phyloP scores from a whole-genome alignment of 129 eudicot genomes.

The Kitagawia praeruptora region DNA sequence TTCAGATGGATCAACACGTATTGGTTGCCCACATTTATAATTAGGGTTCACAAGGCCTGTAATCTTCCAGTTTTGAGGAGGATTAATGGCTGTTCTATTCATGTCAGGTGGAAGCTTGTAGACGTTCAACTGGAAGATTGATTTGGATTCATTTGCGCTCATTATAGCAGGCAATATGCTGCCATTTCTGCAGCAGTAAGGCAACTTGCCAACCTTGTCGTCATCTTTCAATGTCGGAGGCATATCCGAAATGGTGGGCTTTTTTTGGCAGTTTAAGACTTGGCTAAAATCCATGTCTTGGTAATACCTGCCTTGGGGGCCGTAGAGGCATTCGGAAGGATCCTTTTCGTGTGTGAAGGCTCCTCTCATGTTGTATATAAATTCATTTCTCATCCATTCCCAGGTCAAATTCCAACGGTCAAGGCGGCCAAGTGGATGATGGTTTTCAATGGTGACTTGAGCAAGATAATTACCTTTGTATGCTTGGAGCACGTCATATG shows the following conservation, averaged over 20 bases:
- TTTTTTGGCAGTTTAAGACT: constrained; percentile 56
- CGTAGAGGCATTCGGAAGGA: constrained; percentile 63
- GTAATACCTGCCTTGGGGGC: constrained; percentile 64
- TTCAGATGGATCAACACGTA: constrained; percentile 54
- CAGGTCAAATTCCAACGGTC: constrained; percentile 94
- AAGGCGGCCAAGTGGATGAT: constrained; percentile 83
- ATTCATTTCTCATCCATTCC: constrained; percentile 97
- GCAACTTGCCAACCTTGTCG: constrained; percentile 64
- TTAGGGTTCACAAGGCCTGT: constrained; percentile 52
- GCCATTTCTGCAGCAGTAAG: constrained; percentile 76
- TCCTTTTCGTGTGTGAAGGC: constrained; percentile 66
- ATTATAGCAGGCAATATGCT: constrained; percentile 47
- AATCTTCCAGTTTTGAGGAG: constrained; percentile 83
- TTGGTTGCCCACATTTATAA: constrained; percentile 64
- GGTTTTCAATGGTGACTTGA: constrained; percentile 78
- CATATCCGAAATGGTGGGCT: constrained; percentile 63
- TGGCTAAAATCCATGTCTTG: constrained; percentile 58
- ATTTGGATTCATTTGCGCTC: constrained; percentile 46
- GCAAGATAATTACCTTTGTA: constrained; percentile 50
- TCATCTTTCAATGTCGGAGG: constrained; percentile 53
- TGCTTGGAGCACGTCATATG: constrained; percentile 62
- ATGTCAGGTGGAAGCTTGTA: constrained; percentile 84
- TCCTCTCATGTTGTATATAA: constrained; percentile 71
- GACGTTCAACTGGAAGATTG: constrained; percentile 68
- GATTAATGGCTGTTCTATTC: constrained; percentile 61